Percentiles rank a stretch among this genome's conserved stretches.
phyloP scores from a whole-genome alignment of 2,329 filamentous ascomycete species.

The Aspergillus texensis region DNA sequence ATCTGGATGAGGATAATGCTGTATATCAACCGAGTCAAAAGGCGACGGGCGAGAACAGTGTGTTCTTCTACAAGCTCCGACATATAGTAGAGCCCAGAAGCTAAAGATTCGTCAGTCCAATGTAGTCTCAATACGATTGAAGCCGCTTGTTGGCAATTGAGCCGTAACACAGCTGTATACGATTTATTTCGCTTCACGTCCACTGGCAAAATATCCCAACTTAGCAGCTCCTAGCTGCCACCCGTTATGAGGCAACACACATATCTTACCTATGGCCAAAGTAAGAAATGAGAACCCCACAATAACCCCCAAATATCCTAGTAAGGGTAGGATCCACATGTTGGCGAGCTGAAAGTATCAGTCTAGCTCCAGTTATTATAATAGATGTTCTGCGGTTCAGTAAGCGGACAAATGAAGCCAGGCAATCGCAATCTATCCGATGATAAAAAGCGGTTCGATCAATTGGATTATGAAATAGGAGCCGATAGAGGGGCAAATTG shows the following conservation, averaged over 20 bases:
- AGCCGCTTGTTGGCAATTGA: neutral
- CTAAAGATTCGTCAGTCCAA: slow-evolving; percentile 48
- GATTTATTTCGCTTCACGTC: neutral
- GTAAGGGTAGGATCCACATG: slow-evolving; percentile 94
- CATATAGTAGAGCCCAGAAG: slow-evolving; percentile 97
- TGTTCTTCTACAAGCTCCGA: slow-evolving; percentile 98
- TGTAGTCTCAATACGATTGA: slow-evolving; percentile 8
- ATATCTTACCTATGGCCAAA: slow-evolving; percentile 73
- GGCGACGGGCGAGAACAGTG: slow-evolving; percentile 84
- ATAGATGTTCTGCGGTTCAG: neutral
- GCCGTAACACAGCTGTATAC: neutral
- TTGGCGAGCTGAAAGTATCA: slow-evolving; percentile 26
- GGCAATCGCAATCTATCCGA: neutral
- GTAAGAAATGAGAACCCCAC: slow-evolving; percentile 94
- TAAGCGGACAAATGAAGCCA: neutral
- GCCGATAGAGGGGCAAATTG: neutral
- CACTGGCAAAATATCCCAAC: neutral
- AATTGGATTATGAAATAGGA: neutral
- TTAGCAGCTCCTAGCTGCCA: neutral
- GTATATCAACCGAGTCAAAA: slow-evolving; percentile 87
- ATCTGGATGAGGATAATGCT: slow-evolving; percentile 72
- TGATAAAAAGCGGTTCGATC: neutral
- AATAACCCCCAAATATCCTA: slow-evolving; percentile 85
- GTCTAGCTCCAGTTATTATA: neutral
- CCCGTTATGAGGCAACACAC: neutral